Conservation (phyloP, 1,139 yeast species). For the Hyphopichia khmerensis region DNA sequence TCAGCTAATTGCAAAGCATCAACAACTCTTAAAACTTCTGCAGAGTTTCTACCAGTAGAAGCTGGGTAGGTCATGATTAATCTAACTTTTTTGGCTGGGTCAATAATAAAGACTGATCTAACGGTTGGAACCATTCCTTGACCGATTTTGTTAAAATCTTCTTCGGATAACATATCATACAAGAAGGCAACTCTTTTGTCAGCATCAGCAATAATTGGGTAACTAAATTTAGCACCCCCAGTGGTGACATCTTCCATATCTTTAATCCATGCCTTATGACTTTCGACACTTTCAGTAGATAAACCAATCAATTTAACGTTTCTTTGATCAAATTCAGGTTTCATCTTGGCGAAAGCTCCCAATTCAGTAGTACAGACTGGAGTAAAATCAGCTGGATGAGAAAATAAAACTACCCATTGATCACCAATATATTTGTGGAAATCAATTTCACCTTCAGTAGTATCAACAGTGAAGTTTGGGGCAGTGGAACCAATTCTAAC, state of each 20-base stretch:
- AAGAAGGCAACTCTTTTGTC: conserved; percentile 76
- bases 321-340: conserved; percentile 79
- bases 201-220: conserved; percentile 87
- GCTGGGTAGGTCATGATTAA: conserved; percentile 85
- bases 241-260: conserved; percentile 77
- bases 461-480: conserved; percentile 79
- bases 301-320: conserved; percentile 82
- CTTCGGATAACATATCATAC: conserved; percentile 90
- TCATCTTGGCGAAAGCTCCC: conserved; percentile 84
- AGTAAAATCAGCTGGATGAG: conserved; percentile 93
- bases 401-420: conserved; percentile 81
- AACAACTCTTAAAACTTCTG: conserved; percentile 81
- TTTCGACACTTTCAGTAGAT: conserved; percentile 75
- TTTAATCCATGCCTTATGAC: conserved; percentile 79
- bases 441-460: conserved; percentile 73
- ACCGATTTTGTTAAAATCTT: conserved; percentile 75
- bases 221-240: conserved; percentile 63
- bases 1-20: conserved; percentile 85
- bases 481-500: conserved; percentile 69
- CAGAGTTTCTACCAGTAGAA: conserved; percentile 85
- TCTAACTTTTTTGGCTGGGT: conserved; percentile 83
- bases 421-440: conserved; percentile 82
- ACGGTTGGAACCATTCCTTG: conserved; percentile 73
- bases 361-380: conserved; percentile 95
- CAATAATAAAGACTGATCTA: conserved; percentile 86